Base-by-base conservation (phyloP, 306 rosid species). In the Cyamopsis tetragonoloba region DNA sequence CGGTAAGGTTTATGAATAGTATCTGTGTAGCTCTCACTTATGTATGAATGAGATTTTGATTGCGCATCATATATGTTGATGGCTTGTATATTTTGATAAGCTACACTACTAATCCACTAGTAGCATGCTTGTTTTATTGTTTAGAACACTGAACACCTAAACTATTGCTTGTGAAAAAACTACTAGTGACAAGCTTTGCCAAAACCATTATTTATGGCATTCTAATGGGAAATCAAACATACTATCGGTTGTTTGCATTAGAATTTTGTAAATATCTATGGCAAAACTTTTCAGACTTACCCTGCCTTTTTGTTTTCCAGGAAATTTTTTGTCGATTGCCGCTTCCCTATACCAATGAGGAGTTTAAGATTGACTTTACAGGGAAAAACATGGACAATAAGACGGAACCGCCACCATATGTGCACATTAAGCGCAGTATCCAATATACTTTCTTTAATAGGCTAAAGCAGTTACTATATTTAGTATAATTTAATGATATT, bases 391-490 rank as follows among this genome's bases (percentile, higher is more conserved):
- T 34, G 59, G 96, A 92, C 57, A 78, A 68, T 63, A 84, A 81
- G 77, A 49, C 79, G 81, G 96, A 89, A 73, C 96, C 87, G 5
- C 96, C 93, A 13, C 83, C 89, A 57, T 92, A 86, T 71, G 62
- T 57, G 20, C 96, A 84, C 84, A 92, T 92, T 70, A 84, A 82
- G 66, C 92, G 96, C 50, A 89, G 96, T 92, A 92, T 92, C 96
- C 96, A 77, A 23, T 51, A 55, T 60, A 0, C 31, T 43, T 47
- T 48, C 67, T 50, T 6, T 44, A 23, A 47, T 80, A 19, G 39
- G 56, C 35, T 70, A 57, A 69, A 53, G 55, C 66, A 41, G 60
- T 63, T 56, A 56, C 62, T 17, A 18, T 19, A 56, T 39, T 47
- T 58, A 59, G 24, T 41, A 50, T 63, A 35, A 44, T 66, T 43